Base-by-base conservation (phyloP, 1,284 basidiomycete genomes). In the Macrocybe sp. region DNA sequence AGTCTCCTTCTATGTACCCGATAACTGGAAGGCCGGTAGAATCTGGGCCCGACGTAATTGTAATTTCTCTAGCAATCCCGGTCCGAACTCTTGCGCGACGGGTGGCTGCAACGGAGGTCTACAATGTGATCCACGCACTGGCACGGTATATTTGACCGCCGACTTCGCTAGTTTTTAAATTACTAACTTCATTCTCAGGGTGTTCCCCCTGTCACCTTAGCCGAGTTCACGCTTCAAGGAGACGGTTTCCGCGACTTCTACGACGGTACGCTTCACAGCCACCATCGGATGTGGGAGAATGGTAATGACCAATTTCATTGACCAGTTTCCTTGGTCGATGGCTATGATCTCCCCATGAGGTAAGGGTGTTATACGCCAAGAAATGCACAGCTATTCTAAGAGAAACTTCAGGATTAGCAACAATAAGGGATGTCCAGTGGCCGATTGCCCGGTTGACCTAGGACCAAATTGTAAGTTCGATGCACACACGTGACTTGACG, bases 101-200 rank as follows among this genome's bases (percentile, higher is more conserved):
- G 79, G 78, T 30, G 78, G 78, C 36, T 79, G 76, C 54, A 76
- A 76, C 48, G 81, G 81, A 32, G 80, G 81, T 34, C 68, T 83
- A 5, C 54, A 65, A 6, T 83, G 81, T 49, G 72, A 73, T 54
- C 56, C 64, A 6, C 56, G 59, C 44, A 73, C 67, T 11, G 78
- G 75, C 36, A 78, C 76, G 12, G 79, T 79, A 55, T 53, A 64
- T 6, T 10, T 16, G 7, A 7, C 14, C 14, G 11, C 28, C 9
- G 2, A 34, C 16, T 16, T 43, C 31, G 35, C 22, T 10, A 35
- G 12, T 34, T 22, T 16, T 10, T n/a, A n/a, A 7, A 29, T 10
- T 41, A 5, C 39, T 31, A 10, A 42, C 28, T 6, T 33, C 30
- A 30, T 6, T 42, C n/a, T 7, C 34, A 71, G 74, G 78, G 81